A percentile compares a stretch with the other conserved stretches of the same genome.
Conservation (phyloP, 305 asterid genomes). For the Fraxinus greggii region DNA sequence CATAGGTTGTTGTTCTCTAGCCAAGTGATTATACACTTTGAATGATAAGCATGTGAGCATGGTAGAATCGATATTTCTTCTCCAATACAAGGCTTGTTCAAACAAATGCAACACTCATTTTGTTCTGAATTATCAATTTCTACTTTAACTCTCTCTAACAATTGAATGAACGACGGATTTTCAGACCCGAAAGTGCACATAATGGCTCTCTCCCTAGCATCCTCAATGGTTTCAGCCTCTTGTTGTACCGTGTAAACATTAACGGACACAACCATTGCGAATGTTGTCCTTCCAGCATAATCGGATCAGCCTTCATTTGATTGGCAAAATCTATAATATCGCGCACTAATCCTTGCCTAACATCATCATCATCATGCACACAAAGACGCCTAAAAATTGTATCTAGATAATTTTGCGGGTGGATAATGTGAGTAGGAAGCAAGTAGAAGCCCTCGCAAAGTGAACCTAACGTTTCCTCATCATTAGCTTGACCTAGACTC, state of each 20-base stretch:
- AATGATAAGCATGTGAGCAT: not conserved
- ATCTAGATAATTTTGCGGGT: not conserved
- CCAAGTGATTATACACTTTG: not conserved
- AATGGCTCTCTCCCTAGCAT: not conserved
- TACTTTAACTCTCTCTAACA: not conserved
- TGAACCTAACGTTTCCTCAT: not conserved
- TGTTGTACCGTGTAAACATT: not conserved
- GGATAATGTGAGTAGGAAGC: not conserved
- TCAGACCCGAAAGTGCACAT: not conserved
- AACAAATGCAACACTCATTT: not conserved
- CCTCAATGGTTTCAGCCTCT: not conserved
- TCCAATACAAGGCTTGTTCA: not conserved
- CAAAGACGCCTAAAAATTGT: not conserved
- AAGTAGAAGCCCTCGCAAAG: not conserved
- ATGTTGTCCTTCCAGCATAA: not conserved
- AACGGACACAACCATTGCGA: not conserved
- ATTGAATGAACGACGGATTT: not conserved
- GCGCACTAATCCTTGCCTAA: not conserved
- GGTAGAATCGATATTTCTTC: not conserved
- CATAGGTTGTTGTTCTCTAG: not conserved
- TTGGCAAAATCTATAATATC: not conserved
- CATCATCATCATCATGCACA: not conserved
- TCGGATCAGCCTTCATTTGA: not conserved
- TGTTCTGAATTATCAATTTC: not conserved
- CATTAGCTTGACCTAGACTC: not conserved